Percentiles rank a stretch among this genome's conserved stretches.
phyloP scores from a whole-genome alignment of 352 stramenopile species.

The Globisporangium lucens region DNA sequence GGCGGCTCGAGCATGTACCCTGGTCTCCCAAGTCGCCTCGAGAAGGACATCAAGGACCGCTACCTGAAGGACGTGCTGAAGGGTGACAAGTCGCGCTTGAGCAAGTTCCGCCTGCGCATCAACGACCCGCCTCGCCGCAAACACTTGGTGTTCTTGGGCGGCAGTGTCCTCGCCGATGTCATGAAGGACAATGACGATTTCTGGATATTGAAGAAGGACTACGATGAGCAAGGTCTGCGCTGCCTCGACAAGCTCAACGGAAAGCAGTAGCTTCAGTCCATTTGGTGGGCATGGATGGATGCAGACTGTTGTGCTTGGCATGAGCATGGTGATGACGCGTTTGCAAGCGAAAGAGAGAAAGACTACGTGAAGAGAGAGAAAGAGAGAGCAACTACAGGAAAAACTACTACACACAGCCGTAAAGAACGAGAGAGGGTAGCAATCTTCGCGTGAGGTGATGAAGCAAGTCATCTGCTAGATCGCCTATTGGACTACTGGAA shows the following conservation, averaged over 20 bases:
- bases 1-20: constrained; percentile 95
- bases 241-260: constrained; percentile 80
- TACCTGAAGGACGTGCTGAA: constrained; percentile 86
- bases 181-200: constrained; percentile 94
- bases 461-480: too few relatives aligned
- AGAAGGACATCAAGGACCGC: constrained; percentile 90
- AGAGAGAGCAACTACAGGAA: too few relatives aligned
- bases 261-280: not conserved
- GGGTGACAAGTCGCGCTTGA: constrained; percentile 84
- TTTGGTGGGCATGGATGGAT: too few relatives aligned
- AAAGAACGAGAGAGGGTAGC: too few relatives aligned
- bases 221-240: constrained; percentile 91
- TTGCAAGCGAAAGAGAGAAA: not conserved
- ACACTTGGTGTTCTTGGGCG: constrained; percentile 94
- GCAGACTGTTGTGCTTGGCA: too few relatives aligned
- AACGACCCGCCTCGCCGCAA: constrained; percentile 95
- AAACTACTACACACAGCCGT: too few relatives aligned
- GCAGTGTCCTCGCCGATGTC: constrained; percentile 91
- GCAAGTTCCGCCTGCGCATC: constrained; percentile 94
- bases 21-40: constrained; percentile 90
- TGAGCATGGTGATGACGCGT: too few relatives aligned
- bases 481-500: too few relatives aligned
- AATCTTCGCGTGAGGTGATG: too few relatives aligned
- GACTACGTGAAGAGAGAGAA: too few relatives aligned
- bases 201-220: constrained; percentile 94